Conservation (phyloP, 768 basidiomycete species). For the Russula ochroleuca region DNA sequence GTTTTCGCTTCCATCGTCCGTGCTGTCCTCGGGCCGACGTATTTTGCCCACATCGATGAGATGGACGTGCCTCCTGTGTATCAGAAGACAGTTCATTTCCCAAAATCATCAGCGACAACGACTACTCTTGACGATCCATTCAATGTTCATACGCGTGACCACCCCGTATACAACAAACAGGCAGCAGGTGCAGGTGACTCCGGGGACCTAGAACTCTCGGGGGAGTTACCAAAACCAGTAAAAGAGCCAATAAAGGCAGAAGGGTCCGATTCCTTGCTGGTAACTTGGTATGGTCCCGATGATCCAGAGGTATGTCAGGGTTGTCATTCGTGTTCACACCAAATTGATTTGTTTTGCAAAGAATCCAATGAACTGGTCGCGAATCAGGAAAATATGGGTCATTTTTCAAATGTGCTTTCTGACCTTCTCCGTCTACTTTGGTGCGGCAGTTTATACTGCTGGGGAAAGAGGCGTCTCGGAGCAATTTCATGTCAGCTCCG, state of each 20-base stretch:
- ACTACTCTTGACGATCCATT: slow-evolving; percentile 10
- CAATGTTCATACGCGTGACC: not conserved
- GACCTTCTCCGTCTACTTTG: slow-evolving; percentile 38
- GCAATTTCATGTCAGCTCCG: slow-evolving; percentile 32
- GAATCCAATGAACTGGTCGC: slow-evolving; percentile 33
- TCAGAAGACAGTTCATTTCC: slow-evolving; percentile 8
- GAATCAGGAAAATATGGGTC: slow-evolving; percentile 32
- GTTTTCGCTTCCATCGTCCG: slow-evolving; percentile 33
- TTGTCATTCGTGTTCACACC: not conserved
- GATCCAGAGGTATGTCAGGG: slow-evolving; percentile 23
- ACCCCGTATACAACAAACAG: not conserved
- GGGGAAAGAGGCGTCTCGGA: slow-evolving; percentile 30
- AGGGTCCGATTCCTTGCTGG: slow-evolving; percentile 27
- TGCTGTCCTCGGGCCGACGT: slow-evolving; percentile 28
- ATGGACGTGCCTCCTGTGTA: slow-evolving; percentile 22
- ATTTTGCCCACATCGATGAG: slow-evolving; percentile 27
- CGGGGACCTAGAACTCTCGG: not conserved
- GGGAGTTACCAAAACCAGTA: not conserved
- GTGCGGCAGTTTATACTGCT: slow-evolving; percentile 35
- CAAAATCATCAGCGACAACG: slow-evolving; percentile 12
- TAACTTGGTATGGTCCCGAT: slow-evolving; percentile 31
- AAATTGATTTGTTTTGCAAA: slow-evolving; percentile 4
- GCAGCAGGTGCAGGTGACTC: not conserved
- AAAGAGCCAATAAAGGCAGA: not conserved
- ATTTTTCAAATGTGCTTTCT: slow-evolving; percentile 35